A percentile compares a stretch with the other conserved stretches of the same genome.
Conservation (phyloP, 441 rosid genomes). For the Isatis lusitanica region DNA sequence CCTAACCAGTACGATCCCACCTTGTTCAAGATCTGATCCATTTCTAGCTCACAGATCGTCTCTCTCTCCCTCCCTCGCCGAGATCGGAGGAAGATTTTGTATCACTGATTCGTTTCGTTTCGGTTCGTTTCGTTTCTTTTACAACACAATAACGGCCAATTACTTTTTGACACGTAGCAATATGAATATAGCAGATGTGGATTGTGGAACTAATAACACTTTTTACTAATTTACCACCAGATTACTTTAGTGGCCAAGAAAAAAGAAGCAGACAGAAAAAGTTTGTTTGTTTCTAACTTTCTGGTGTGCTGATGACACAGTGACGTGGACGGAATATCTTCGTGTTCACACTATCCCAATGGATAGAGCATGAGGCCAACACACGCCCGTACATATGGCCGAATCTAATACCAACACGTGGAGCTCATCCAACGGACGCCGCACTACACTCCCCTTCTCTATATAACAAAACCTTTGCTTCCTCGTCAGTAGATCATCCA, state of each 20-base stretch:
- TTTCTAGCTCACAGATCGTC: slow-evolving; percentile 24
- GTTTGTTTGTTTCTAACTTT: not conserved
- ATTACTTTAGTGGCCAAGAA: not conserved
- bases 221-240: not conserved
- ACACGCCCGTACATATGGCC: slow-evolving; percentile 49
- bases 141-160: not conserved
- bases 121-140: slow-evolving; percentile 4
- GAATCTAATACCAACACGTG: slow-evolving; percentile 15
- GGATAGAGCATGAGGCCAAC: slow-evolving; percentile 53
- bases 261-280: not conserved
- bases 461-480: not conserved
- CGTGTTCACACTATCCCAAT: not conserved
- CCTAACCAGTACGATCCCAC: slow-evolving; percentile 79
- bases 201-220: not conserved
- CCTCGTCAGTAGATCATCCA: not conserved
- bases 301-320: not conserved
- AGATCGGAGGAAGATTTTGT: slow-evolving; percentile 19
- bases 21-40: slow-evolving; percentile 79
- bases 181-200: not conserved
- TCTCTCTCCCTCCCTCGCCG: slow-evolving; percentile 15
- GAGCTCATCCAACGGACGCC: slow-evolving; percentile 37
- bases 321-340: slow-evolving; percentile 24
- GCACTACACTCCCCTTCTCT: not conserved
- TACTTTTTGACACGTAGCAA: not conserved
- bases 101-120: slow-evolving; percentile 3